Base-by-base conservation (phyloP, 345 rosid genomes). In the Syzygium jambos region DNA sequence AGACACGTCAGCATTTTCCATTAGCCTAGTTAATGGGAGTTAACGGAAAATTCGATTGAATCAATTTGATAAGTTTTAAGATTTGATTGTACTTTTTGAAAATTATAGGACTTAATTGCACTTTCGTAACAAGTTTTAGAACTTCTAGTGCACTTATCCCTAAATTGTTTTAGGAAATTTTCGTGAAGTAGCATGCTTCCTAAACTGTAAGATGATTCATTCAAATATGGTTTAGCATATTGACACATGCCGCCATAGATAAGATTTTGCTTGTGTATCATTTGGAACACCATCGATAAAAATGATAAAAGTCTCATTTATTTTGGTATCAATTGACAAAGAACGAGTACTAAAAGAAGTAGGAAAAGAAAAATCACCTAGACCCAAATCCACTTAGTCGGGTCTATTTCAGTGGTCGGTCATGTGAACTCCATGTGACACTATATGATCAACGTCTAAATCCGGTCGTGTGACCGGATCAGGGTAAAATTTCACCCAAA, bases 261-360 rank as follows among this genome's bases (percentile, higher is more conserved):
- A 61, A 27, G 68, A 61, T 61, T 2, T 61, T 43, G 46, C 4
- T 61, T 12, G 5, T 61, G 12, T 30, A 61, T 61, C 68, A 61
- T 61, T 61, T 13, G 68, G 4, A 11, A 61, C 11, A 13, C 68
- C 17, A 0, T 2, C 29, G 68, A 30, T 3, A 4, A 15, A 61
- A 61, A 1, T 14, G 1, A 59, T 61, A 27, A 3, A 3, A 13
- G 13, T n/a, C 30, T 11, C 65, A 59, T 59, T 25, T 25, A 25
- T 25, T 59, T 25, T 11, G 65, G 30, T 11, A 25, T 59, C 29
- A 59, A 15, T 59, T 11, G 46, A 43, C 46, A 59, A n/a, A n/a
- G 12, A 61, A 61, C 0, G 0, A 0, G 9, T 61, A n/a, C 73
- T 2, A n/a, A 61, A 61, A 8, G 19, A 61, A 61, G 34, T 9